Conservation (phyloP, 2,329 filamentous ascomycete genomes). For the Trichothecium roseum region DNA sequence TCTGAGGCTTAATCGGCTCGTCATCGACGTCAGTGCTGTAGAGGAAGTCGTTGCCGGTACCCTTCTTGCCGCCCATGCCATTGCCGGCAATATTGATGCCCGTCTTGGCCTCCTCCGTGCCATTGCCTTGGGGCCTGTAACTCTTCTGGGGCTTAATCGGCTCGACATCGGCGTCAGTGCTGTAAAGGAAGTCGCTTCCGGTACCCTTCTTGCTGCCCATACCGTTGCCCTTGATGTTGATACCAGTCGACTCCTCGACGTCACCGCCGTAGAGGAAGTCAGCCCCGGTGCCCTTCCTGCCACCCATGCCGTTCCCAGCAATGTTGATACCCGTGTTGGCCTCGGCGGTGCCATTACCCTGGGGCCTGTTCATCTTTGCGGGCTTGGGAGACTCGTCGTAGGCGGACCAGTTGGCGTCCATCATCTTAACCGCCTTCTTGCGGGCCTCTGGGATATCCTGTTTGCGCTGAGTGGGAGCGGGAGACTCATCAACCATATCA, state of each 20-base stretch:
- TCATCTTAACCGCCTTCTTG: slow-evolving; percentile 62
- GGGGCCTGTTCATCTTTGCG: slow-evolving; percentile 29
- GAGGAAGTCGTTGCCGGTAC: slow-evolving; percentile 45
- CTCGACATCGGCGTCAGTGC: no score
- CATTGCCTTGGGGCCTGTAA: slow-evolving; percentile 1
- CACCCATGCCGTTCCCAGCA: slow-evolving; percentile 58
- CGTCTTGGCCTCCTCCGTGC: background rate
- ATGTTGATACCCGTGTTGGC: slow-evolving; percentile 24
- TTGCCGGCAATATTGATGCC: slow-evolving; percentile 43
- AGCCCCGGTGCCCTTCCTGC: slow-evolving; percentile 40
- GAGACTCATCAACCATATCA: slow-evolving; percentile 59
- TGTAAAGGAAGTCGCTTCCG: slow-evolving; percentile 46
- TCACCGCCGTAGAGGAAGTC: slow-evolving; percentile 41
- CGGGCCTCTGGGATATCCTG: slow-evolving; percentile 45
- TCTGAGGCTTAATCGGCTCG: no score
- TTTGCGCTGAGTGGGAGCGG: slow-evolving; percentile 30
- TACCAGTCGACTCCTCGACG: slow-evolving; percentile 12
- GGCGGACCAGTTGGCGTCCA: slow-evolving; percentile 53
- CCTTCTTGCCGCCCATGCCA: slow-evolving; percentile 55
- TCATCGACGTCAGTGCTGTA: no score
- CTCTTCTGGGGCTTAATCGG: no score
- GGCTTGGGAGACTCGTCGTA: slow-evolving; percentile 41
- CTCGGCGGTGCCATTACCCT: background rate
- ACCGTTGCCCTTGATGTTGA: slow-evolving; percentile 48
- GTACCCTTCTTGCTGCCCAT: slow-evolving; percentile 53